Conservation (phyloP, 352 stramenopile species). For the Phytophthora sojae region DNA sequence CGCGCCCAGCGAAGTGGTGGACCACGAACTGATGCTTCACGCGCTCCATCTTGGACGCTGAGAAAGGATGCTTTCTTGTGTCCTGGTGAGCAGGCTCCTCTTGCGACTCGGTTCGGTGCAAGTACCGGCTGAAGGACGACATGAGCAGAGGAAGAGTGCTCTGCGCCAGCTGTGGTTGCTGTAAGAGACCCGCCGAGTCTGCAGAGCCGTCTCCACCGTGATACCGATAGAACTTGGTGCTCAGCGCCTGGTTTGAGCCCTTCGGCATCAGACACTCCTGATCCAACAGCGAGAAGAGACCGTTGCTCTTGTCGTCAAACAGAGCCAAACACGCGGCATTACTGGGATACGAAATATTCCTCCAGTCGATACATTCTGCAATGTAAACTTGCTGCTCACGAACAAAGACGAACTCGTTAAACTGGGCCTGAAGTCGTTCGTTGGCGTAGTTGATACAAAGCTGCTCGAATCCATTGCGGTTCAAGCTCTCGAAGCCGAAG, state of each 20-base stretch:
- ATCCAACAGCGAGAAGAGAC: conserved; percentile 84
- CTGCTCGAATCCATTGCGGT: conserved; percentile 87
- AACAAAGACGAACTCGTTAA: conserved; percentile 92
- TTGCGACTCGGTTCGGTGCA: conserved; percentile 43
- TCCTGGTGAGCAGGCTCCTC: conserved; percentile 41
- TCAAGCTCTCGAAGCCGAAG: conserved; percentile 90
- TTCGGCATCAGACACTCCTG: conserved; percentile 89
- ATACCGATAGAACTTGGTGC: conserved; percentile 86
- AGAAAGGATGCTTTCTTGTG: conserved; percentile 65
- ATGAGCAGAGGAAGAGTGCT: conserved; percentile 66
- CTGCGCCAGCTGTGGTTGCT: conserved; percentile 53
- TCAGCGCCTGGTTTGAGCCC: conserved; percentile 80
- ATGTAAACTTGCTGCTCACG: conserved; percentile 88
- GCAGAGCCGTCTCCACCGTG: conserved; percentile 47
- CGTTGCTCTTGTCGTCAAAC: conserved; percentile 84
- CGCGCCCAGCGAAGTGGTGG: conserved; percentile 80
- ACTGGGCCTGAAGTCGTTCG: conserved; percentile 85
- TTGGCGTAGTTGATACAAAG: conserved; percentile 91
- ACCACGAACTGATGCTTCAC: conserved; percentile 87
- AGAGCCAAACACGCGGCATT: conserved; percentile 83
- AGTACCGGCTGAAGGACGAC: conserved; percentile 74
- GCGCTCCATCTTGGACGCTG: conserved; percentile 83
- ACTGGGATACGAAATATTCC: conserved; percentile 79
- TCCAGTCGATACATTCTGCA: conserved; percentile 88
- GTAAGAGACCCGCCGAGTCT: conserved; percentile 35